Base-by-base conservation (phyloP, 2,329 filamentous ascomycete species). In the Pseudonectria buxi region DNA sequence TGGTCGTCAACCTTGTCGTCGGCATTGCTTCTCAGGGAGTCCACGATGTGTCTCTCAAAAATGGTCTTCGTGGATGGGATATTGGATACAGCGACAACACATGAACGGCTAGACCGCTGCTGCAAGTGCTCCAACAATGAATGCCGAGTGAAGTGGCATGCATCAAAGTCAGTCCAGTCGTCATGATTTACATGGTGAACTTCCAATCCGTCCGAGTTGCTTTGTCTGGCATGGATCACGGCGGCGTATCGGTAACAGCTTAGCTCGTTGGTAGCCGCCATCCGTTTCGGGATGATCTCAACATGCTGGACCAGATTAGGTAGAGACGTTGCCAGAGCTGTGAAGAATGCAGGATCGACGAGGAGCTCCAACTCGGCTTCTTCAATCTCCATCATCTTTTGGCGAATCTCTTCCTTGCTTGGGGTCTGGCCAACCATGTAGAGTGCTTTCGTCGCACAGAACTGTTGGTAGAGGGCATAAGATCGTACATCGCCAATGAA, bases 51-150 rank as follows among this genome's bases (percentile, higher is more conserved):
- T 32, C 46, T 34, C 37, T 57, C 52, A 1, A 54, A 57, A 37
- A 35, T 56, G 40, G 38, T 64, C 46, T 44, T 64, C 45, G 35
- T 43, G 32, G 50, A 42, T 0, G 54, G 49, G 10, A 58, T 56
- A 18, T 54, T 54, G 24, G 39, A 29, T 4, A 57, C 16, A 0
- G 54, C 42, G 0, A 54, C 24, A 3, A 33, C 10, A 2, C 16
- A 28, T 0, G 22, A 24, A 1, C 12, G n/a, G 0, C 36, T 14
- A 0, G 39, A 35, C 9, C 16, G 6, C 7, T 41, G n/a, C n/a
- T 55, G 27, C 1, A 47, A 33, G 2, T 27, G 11, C 1, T 37
- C 6, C 1, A 54, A 40, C 2, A 36, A 37, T 13, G 33, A 26
- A 0, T 16, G 30, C n/a, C n/a, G n/a, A n/a, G 27, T 49, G 22